These are phyloP conservation scores for Scenedesmus sp. DNA, from an alignment of 163 green algal species.

Conservation along the genomic window DNA sequence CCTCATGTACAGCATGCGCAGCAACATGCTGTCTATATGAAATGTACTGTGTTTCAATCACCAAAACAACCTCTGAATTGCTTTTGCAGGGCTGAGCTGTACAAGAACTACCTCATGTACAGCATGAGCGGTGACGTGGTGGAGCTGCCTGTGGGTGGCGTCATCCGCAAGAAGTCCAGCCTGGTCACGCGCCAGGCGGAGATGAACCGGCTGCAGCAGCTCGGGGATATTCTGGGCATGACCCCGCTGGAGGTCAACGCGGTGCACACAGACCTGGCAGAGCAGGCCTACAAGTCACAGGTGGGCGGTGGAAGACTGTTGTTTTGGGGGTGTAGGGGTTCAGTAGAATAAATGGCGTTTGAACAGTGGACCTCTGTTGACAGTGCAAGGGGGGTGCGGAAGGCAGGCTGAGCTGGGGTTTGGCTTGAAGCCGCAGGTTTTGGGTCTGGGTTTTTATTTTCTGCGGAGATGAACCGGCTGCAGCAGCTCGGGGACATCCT, in stretches of 20 bases:
- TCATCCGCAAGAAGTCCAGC: slow-evolving; percentile 73
- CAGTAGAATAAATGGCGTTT: too few relatives aligned
- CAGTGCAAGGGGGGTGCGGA: too few relatives aligned
- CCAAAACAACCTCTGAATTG: too few relatives aligned
- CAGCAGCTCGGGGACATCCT: slow-evolving; percentile 64
- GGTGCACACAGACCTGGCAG: slow-evolving; percentile 84
- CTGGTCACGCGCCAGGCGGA: slow-evolving; percentile 55
- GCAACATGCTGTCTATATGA: too few relatives aligned
- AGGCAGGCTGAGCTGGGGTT: neutral
- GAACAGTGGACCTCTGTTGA: too few relatives aligned
- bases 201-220: slow-evolving; percentile 61
- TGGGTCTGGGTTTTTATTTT: neutral
- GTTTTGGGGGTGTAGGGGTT: too few relatives aligned
- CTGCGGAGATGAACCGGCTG: slow-evolving; percentile 29
- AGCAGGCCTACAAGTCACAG: slow-evolving; percentile 88
- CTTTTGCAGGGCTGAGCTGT: slow-evolving; percentile 65
- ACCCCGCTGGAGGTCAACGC: slow-evolving; percentile 76
- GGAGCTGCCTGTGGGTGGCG: slow-evolving; percentile 90
- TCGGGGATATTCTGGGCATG: slow-evolving; percentile 71
- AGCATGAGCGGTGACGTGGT: slow-evolving; percentile 91
- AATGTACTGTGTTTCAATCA: too few relatives aligned
- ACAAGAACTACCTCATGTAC: slow-evolving; percentile 91
- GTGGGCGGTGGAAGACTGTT: slow-evolving; percentile 24
- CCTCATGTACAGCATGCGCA: slow-evolving; percentile 69
- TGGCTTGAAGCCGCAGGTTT: neutral